Conservation (phyloP, 2,329 filamentous ascomycete species). For the Aspergillus melleus region DNA sequence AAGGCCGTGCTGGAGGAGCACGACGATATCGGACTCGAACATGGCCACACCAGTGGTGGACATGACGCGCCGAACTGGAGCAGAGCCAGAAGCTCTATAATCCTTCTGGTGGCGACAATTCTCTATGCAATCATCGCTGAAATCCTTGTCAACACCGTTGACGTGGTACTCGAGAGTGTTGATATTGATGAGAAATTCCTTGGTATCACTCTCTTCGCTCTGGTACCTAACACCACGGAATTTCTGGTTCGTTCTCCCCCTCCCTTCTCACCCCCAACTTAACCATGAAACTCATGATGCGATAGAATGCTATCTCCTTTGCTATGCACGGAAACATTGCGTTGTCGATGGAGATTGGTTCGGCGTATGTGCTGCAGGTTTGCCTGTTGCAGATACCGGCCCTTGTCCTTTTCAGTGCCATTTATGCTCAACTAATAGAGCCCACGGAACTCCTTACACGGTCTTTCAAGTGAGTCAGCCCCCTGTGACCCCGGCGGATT, state of each 20-base stretch:
- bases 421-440: slow-evolving; percentile 63
- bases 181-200: slow-evolving; percentile 96
- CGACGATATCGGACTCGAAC: slow-evolving; percentile 49
- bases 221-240: slow-evolving; percentile 97
- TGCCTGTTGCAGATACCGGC: slow-evolving; percentile 93
- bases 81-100: slow-evolving; percentile 82
- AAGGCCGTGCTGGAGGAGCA: slow-evolving; percentile 44
- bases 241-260: slow-evolving; percentile 69
- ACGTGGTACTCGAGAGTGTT: slow-evolving; percentile 88
- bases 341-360: slow-evolving; percentile 97
- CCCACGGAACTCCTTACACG: slow-evolving; percentile 52
- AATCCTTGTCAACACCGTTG: slow-evolving; percentile 94
- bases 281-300: slow-evolving; percentile 6
- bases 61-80: slow-evolving; percentile 99
- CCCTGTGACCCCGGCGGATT: no score
- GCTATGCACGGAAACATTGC: slow-evolving; percentile 99
- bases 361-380: slow-evolving; percentile 93
- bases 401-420: slow-evolving; percentile 83
- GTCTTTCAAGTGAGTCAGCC: slow-evolving; percentile 52
- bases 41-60: slow-evolving; percentile 60
- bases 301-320: slow-evolving; percentile 92
- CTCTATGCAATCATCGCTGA: slow-evolving; percentile 97
- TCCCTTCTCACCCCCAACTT: no score
- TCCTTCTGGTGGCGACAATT: slow-evolving; percentile 83
- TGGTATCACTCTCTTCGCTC: slow-evolving; percentile 91